Percentiles rank a stretch among this genome's conserved stretches.
Conservation (phyloP, 2,329 filamentous ascomycete species). For the Alternaria sp. region DNA sequence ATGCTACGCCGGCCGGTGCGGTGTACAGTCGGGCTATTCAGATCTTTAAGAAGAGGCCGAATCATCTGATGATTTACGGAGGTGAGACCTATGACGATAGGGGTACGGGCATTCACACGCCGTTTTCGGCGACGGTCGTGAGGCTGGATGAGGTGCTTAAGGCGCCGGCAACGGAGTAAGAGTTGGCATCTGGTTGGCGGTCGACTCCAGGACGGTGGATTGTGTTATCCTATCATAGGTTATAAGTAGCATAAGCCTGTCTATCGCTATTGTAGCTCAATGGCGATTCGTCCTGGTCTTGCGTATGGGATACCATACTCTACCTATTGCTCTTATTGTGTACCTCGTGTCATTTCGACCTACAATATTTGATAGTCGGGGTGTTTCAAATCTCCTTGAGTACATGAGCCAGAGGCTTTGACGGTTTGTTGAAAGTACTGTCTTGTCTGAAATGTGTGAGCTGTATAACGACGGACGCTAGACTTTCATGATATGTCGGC, state of each 20-base stretch:
- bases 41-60: conserved; percentile 25
- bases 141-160: conserved; percentile 8
- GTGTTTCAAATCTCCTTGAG: not conserved
- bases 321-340: not conserved
- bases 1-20: conserved; percentile 28
- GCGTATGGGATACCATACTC: not conserved
- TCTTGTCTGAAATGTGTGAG: too few relatives aligned
- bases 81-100: conserved; percentile 29
- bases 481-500: not conserved
- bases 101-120: conserved; percentile 14
- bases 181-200: too few relatives aligned
- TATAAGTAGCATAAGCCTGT: too few relatives aligned
- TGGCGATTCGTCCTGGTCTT: not conserved
- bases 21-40: conserved; percentile 31
- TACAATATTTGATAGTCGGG: not conserved
- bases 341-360: not conserved
- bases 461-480: not conserved
- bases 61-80: conserved; percentile 29
- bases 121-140: conserved; percentile 28
- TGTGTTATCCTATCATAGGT: too few relatives aligned
- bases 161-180: not conserved
- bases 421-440: too few relatives aligned
- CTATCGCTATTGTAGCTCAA: too few relatives aligned
- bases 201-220: too few relatives aligned
- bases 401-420: not conserved